Evolutionary conservation across 139 green algal species (phyloP), one percentile per base, ranked within the genome.

Genomic region (Edaphochlamys debaryana): DNA sequence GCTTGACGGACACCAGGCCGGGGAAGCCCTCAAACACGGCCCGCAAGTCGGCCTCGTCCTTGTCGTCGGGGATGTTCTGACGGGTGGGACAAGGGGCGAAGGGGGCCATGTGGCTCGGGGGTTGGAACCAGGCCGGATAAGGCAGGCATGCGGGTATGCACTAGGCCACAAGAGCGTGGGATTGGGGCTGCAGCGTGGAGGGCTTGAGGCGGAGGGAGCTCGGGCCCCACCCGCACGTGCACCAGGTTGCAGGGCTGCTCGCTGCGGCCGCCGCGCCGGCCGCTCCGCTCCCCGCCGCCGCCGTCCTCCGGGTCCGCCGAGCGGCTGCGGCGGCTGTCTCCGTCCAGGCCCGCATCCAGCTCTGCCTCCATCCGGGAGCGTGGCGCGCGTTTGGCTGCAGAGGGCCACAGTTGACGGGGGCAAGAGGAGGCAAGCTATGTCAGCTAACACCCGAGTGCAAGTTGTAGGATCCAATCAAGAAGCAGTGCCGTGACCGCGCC

Each of bases 1-100:
- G 72, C 30, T 89, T 82, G 2, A 95, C 76, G 13, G 79, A 63
- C 36, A 66, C n/a, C 30, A 95, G 19, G 27, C 90, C 89, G 20
- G 88, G 86, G 42, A 82, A 93, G 41, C 64, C 42, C 37, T 80
- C 74, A 8, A 90, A 67, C 72, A 87, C 20, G n/a, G 54, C 20
- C 22, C 56, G 48, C 73, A 90, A 2, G 4, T 90, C 86, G 2
- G 22, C 9, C 29, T 87, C 79, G 32, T 79, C 69, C 0, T 64
- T 41, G 30, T 88, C 76, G 29, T 81, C 68, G 22, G 84, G 84
- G 29, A 88, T 68, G 34, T 80, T 76, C 84, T 88, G 67, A 0
- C n/a, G 40, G 66, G 20, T 41, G 58, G 9, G 68, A 50, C 4
- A 69, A 19, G 30, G 13, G 29, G 63, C 23, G 17, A n/a, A 67